These are phyloP conservation scores for Escovopsis sp. DNA, from an alignment of 2,329 filamentous ascomycete genomes.

Conservation along the genomic window DNA sequence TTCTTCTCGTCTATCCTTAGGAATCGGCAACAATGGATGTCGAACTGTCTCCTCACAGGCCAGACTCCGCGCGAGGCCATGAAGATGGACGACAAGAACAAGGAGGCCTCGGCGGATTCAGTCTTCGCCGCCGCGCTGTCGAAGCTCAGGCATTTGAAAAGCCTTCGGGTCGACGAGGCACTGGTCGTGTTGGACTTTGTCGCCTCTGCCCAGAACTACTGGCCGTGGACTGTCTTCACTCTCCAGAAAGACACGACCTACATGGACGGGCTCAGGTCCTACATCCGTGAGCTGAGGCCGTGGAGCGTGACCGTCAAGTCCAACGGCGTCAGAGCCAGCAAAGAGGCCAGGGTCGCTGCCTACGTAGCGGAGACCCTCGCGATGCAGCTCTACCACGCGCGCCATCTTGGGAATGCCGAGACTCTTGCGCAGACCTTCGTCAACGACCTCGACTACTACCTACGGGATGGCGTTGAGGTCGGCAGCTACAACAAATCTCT, in stretches of 20 bases:
- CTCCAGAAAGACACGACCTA: conserved; percentile 61
- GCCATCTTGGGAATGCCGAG: conserved; percentile 54
- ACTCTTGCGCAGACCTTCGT: conserved; percentile 56
- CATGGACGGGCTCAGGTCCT: conserved; percentile 54
- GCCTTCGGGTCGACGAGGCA: conserved; percentile 48
- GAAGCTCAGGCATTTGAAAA: conserved; percentile 48
- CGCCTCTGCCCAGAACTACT: conserved; percentile 77
- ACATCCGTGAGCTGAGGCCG: conserved; percentile 44
- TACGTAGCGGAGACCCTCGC: conserved; percentile 77
- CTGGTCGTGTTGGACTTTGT: conserved; percentile 76
- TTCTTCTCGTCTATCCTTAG: conserved; percentile 76
- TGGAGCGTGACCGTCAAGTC: conserved; percentile 36
- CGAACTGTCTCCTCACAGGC: conserved; percentile 81
- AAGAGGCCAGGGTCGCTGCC: conserved; percentile 58
- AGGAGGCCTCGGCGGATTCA: conserved; percentile 38
- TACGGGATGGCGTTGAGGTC: conserved; percentile 63
- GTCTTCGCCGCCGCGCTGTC: conserved; percentile 62
- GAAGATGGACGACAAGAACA: conserved; percentile 36
- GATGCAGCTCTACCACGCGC: conserved; percentile 76
- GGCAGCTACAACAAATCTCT: conserved; percentile 75
- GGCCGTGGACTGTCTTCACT: conserved; percentile 83
- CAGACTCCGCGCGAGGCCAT: conserved; percentile 66
- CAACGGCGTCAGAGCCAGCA: conserved; percentile 40
- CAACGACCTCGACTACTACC: conserved; percentile 62
- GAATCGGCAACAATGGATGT: conserved; percentile 90